These are phyloP conservation scores for Suillus cothurnatus DNA, from an alignment of 768 basidiomycete species.

Conservation along the genomic window DNA sequence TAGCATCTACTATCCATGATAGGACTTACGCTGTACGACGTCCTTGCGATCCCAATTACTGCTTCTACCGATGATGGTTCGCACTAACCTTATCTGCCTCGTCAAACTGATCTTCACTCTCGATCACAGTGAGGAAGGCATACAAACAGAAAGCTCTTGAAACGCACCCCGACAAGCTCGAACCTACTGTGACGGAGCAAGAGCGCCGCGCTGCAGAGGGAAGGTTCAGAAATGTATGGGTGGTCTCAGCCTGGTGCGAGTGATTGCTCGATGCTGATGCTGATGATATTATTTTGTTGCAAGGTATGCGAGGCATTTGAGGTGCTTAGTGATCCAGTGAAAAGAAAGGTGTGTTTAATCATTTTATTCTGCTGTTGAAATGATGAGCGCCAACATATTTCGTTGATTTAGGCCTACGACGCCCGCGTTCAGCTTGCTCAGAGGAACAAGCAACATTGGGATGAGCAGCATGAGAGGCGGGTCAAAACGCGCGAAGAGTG, in stretches of 20 bases:
- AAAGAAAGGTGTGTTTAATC: constrained; percentile 48
- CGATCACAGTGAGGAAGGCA: constrained; percentile 58
- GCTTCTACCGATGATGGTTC: constrained; percentile 56
- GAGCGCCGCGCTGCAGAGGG: constrained; percentile 57
- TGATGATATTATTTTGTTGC: constrained; percentile 16
- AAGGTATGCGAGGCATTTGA: constrained; percentile 69
- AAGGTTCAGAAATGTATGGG: constrained; percentile 60
- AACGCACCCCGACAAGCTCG: constrained; percentile 75
- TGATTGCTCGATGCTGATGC: constrained; percentile 13
- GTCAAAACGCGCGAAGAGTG: constrained; percentile 56
- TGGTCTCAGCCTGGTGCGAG: constrained; percentile 24
- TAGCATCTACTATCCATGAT: constrained; percentile 26
- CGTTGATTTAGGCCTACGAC: constrained; percentile 47
- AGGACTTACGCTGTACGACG: constrained; percentile 40
- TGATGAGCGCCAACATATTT: not conserved
- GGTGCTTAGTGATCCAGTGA: constrained; percentile 53
- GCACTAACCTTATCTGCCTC: constrained; percentile 18
- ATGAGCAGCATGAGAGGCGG: constrained; percentile 42
- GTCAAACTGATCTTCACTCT: not conserved
- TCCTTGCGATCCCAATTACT: constrained; percentile 46
- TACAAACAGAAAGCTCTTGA: constrained; percentile 69
- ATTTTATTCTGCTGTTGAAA: not conserved
- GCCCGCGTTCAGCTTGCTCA: constrained; percentile 36
- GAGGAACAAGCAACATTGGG: constrained; percentile 28
- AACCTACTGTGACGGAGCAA: constrained; percentile 49